A percentile compares a stretch with the other conserved stretches of the same genome.
Conservation (phyloP, 768 basidiomycete species). For the Hygrophoropsis aurantiaca region DNA sequence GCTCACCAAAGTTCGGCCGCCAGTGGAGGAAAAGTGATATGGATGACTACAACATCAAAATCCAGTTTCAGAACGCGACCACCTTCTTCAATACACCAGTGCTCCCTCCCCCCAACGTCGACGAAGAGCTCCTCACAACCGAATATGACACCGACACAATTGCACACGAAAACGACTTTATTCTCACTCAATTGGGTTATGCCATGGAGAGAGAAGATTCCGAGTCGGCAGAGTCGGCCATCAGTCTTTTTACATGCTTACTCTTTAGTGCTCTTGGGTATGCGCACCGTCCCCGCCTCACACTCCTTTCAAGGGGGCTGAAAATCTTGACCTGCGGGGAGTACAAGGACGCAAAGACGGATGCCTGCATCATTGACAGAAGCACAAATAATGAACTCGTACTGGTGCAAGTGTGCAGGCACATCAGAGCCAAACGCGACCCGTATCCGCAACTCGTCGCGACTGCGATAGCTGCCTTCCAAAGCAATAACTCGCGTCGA, state of each 20-base stretch:
- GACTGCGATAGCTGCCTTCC: background rate
- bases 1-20: too few species aligned
- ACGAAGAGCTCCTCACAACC: too few species aligned
- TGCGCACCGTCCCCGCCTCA: slow-evolving; percentile 13
- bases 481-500: background rate
- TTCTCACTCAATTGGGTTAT: slow-evolving; percentile 13
- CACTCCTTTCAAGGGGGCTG: slow-evolving; percentile 3
- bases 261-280: background rate
- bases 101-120: too few species aligned
- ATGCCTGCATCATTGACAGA: slow-evolving; percentile 21
- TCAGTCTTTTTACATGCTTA: background rate
- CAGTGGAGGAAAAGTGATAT: too few species aligned
- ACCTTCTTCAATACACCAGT: too few species aligned
- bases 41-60: too few species aligned
- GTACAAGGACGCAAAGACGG: slow-evolving; percentile 16
- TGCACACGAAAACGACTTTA: too few species aligned
- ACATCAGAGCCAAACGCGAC: slow-evolving; percentile 10
- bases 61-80: too few species aligned
- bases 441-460: background rate
- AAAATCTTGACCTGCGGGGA: slow-evolving; percentile 22
- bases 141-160: too few species aligned
- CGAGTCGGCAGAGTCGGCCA: background rate
- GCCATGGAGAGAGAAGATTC: slow-evolving; percentile 7
- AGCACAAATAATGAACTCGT: slow-evolving; percentile 16
- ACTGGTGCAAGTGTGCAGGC: slow-evolving; percentile 20